Conservation (phyloP, 352 stramenopile species). For the Phytophthora fragariae region DNA sequence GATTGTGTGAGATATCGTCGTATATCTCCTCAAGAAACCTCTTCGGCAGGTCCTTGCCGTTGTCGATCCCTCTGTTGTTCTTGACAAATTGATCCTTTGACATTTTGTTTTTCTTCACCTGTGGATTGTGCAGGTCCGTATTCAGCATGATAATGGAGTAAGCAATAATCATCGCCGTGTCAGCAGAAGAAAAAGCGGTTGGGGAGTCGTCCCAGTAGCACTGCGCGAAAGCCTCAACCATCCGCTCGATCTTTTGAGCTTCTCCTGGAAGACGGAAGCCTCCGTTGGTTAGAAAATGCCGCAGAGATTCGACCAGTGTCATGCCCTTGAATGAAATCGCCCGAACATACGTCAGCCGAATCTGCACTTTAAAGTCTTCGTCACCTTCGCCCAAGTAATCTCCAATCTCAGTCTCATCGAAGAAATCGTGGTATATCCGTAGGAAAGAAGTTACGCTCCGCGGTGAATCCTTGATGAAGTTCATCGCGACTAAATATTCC, state of each 20-base stretch:
- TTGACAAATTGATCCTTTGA: slow-evolving; percentile 97
- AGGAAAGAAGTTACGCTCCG: slow-evolving; percentile 95
- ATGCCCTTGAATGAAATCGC: slow-evolving; percentile 98
- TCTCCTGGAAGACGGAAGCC: slow-evolving; percentile 98
- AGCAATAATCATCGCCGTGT: slow-evolving; percentile 91
- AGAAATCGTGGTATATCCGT: slow-evolving; percentile 93
- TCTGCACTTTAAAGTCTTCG: slow-evolving; percentile 91
- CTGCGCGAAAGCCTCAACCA: slow-evolving; percentile 97
- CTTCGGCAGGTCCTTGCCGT: slow-evolving; percentile 89
- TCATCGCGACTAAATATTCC: slow-evolving; percentile 88
- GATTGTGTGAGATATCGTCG: slow-evolving; percentile 93
- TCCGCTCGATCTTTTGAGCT: slow-evolving; percentile 98
- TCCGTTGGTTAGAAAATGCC: slow-evolving; percentile 97
- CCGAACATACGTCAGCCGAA: slow-evolving; percentile 96
- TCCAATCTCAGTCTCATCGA: slow-evolving; percentile 93
- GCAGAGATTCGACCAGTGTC: slow-evolving; percentile 96
- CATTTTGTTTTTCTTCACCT: slow-evolving; percentile 97
- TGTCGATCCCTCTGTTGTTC: slow-evolving; percentile 95
- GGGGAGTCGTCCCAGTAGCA: slow-evolving; percentile 97
- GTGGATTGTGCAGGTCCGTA: slow-evolving; percentile 90
- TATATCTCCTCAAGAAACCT: slow-evolving; percentile 96
- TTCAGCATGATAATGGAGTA: slow-evolving; percentile 94
- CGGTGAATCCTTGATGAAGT: slow-evolving; percentile 85
- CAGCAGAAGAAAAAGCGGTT: slow-evolving; percentile 72
- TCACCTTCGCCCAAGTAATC: slow-evolving; percentile 95